Evolutionary conservation across 176 grass and related monocot species (phyloP).

Genomic region (Ananas comosus): DNA sequence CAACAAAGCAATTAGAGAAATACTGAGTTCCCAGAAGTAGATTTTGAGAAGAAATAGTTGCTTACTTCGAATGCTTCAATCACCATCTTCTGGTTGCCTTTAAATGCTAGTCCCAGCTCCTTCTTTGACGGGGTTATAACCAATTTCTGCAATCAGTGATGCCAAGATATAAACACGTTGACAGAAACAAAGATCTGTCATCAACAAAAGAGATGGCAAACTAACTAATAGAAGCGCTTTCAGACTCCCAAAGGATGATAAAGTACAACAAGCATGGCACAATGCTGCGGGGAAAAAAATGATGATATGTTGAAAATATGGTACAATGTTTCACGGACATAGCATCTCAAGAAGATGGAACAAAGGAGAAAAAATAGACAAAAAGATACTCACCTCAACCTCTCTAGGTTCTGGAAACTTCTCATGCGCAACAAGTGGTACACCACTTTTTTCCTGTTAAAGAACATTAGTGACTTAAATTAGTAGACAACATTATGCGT

Average conservation of each 20-base stretch:
- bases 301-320: neutral
- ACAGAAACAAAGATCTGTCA: neutral
- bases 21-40: neutral
- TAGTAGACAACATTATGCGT: neutral
- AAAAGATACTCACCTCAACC: conserved; percentile 52
- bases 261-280: neutral
- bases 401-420: conserved; percentile 76
- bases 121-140: conserved; percentile 94
- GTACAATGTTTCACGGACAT: neutral
- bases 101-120: conserved; percentile 88
- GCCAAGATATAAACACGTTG: conserved; percentile 2
- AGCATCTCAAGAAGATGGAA: neutral
- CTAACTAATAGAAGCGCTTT: neutral
- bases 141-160: conserved; percentile 48
- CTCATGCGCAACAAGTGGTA: conserved; percentile 65
- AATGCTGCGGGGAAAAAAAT: neutral
- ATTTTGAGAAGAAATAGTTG: conserved; percentile 14
- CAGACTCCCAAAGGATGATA: neutral
- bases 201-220: neutral
- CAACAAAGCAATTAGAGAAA: conserved; percentile 12
- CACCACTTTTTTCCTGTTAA: conserved; percentile 81
- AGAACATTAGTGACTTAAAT: neutral
- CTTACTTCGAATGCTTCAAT: conserved; percentile 87
- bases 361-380: neutral
- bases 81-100: conserved; percentile 79